A percentile compares a stretch with the other conserved stretches of the same genome.
These are phyloP conservation scores for Podospora sp. DNA, from an alignment of 495 filamentous ascomycete species.

Conservation along the genomic window DNA sequence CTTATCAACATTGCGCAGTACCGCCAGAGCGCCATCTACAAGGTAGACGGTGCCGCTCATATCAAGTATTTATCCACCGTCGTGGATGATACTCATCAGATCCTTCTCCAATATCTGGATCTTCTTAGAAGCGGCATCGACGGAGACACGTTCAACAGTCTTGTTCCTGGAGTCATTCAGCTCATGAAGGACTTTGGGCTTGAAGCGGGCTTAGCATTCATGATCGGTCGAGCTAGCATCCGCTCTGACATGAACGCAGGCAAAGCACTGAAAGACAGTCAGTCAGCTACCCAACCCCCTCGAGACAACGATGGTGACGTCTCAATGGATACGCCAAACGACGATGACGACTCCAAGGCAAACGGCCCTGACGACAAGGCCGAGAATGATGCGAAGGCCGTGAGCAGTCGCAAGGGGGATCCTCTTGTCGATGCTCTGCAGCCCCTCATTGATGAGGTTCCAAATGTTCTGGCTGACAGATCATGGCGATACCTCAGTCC, in stretches of 20 bases:
- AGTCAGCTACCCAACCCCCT: slow-evolving; percentile 22
- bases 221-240: slow-evolving; percentile 76
- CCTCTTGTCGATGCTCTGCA: slow-evolving; percentile 75
- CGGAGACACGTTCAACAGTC: slow-evolving; percentile 74
- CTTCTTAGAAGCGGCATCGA: slow-evolving; percentile 78
- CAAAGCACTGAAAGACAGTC: slow-evolving; percentile 28
- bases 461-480: slow-evolving; percentile 59
- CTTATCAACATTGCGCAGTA: slow-evolving; percentile 90
- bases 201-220: slow-evolving; percentile 81
- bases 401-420: slow-evolving; percentile 43
- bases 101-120: slow-evolving; percentile 86
- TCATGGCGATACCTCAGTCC: slow-evolving; percentile 69
- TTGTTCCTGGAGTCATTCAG: slow-evolving; percentile 72
- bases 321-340: slow-evolving; percentile 38
- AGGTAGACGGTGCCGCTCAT: slow-evolving; percentile 66
- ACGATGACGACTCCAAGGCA: slow-evolving; percentile 23
- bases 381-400: slow-evolving; percentile 17
- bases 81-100: slow-evolving; percentile 84
- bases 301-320: slow-evolving; percentile 47
- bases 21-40: slow-evolving; percentile 75
- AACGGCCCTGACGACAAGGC: slow-evolving; percentile 15
- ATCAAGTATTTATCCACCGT: slow-evolving; percentile 82
- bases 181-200: slow-evolving; percentile 81
- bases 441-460: slow-evolving; percentile 70
- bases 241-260: slow-evolving; percentile 42